Evolutionary conservation across 163 green algal species (phyloP).

Genomic region (Dunaliella salina): DNA sequence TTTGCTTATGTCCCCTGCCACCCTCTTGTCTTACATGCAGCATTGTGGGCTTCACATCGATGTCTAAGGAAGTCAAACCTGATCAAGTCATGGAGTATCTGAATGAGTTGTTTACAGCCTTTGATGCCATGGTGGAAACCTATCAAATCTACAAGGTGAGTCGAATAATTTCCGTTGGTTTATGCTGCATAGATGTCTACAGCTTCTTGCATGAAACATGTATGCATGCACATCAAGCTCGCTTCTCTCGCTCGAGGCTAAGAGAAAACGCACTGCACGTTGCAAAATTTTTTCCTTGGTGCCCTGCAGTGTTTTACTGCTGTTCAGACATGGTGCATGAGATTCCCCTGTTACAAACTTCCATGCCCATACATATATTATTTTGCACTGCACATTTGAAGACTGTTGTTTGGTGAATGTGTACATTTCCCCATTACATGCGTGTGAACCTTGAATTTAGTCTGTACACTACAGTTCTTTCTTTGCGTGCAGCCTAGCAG

Average conservation of each 20-base stretch:
- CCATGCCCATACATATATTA: no score
- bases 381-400: no score
- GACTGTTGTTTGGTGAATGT: no score
- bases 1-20: not conserved
- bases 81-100: slow-evolving; percentile 38
- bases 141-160: slow-evolving; percentile 22
- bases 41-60: slow-evolving; percentile 27
- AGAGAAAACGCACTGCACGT: no score
- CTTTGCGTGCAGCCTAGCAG: no score
- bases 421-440: no score
- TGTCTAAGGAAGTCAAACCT: slow-evolving; percentile 26
- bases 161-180: not conserved
- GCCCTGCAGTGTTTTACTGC: no score
- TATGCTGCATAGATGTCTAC: not conserved
- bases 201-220: not conserved
- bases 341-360: no score
- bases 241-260: not conserved
- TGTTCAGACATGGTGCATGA: no score
- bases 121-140: slow-evolving; percentile 16
- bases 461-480: no score
- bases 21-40: not conserved
- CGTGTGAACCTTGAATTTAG: no score
- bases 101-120: slow-evolving; percentile 31
- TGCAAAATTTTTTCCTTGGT: no score
- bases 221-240: not conserved